Conservation (phyloP, 2,329 filamentous ascomycete genomes). For the Venturia asperata region DNA sequence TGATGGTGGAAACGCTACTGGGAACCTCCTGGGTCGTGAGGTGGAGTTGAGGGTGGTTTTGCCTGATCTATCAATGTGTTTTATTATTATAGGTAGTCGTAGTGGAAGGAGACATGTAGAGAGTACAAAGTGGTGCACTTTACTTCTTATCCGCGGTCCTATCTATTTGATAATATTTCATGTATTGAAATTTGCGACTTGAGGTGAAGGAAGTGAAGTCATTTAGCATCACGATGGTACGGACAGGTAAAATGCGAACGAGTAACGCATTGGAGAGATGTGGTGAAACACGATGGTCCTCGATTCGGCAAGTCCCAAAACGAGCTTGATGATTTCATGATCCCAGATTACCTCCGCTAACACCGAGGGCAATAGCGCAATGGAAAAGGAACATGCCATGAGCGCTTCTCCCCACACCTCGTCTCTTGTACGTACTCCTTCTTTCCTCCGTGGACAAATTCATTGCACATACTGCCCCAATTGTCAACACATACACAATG, state of each 20-base stretch:
- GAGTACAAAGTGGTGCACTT: background rate
- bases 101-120: background rate
- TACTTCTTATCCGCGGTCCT: background rate
- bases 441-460: background rate
- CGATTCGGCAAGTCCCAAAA: background rate
- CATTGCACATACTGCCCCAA: background rate
- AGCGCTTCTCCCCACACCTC: background rate
- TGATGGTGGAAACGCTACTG: background rate
- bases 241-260: no score
- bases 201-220: no score
- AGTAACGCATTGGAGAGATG: background rate
- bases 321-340: background rate
- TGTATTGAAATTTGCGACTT: no score
- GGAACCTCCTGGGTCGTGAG: background rate
- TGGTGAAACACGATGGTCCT: background rate
- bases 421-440: background rate
- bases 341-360: background rate
- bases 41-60: background rate
- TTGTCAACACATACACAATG: background rate
- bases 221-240: no score
- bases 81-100: background rate
- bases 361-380: background rate
- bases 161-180: no score
- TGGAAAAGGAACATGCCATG: background rate
- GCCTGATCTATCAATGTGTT: constrained; percentile 2